phyloP scores from a whole-genome alignment of 768 basidiomycete genomes.

The Leccinum olivaceopallidum region DNA sequence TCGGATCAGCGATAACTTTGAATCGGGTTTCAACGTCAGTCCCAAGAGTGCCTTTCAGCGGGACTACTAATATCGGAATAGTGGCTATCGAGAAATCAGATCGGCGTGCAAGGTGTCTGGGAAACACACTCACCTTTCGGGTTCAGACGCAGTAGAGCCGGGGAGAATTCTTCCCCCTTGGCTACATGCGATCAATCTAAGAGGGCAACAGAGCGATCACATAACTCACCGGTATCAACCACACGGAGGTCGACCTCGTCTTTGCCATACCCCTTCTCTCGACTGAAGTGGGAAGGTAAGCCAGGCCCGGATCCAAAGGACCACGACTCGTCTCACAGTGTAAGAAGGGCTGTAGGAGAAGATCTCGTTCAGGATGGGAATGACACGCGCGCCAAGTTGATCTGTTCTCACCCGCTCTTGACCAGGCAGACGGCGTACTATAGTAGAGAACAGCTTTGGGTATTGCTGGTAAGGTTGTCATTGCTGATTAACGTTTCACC shows the following conservation, averaged over 20 bases:
- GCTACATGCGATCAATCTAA: slow-evolving; percentile 43
- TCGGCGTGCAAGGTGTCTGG: slow-evolving; percentile 7
- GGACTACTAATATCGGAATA: slow-evolving; percentile 84
- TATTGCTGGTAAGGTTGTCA: slow-evolving; percentile 32
- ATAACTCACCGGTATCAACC: slow-evolving; percentile 59
- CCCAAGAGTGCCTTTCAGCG: slow-evolving; percentile 68
- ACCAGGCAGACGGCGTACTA: slow-evolving; percentile 61
- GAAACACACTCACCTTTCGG: slow-evolving; percentile 52
- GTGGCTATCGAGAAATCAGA: slow-evolving; percentile 49
- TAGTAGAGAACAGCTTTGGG: slow-evolving; percentile 84
- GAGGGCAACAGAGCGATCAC: background rate
- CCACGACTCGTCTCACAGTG: slow-evolving; percentile 44
- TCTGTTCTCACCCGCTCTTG: slow-evolving; percentile 52
- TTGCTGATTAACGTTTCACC: background rate
- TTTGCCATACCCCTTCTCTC: slow-evolving; percentile 81
- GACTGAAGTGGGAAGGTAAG: slow-evolving; percentile 29
- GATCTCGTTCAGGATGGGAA: background rate
- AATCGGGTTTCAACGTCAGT: slow-evolving; percentile 76
- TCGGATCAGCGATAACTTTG: slow-evolving; percentile 75
- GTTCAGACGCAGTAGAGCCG: slow-evolving; percentile 76
- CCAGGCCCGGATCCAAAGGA: background rate
- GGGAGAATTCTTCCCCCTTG: slow-evolving; percentile 78
- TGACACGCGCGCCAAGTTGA: background rate
- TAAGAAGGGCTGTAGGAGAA: slow-evolving; percentile 45
- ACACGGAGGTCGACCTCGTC: slow-evolving; percentile 73